phyloP scores from a whole-genome alignment of 1,284 basidiomycete species.

The Trametes pubescens region DNA sequence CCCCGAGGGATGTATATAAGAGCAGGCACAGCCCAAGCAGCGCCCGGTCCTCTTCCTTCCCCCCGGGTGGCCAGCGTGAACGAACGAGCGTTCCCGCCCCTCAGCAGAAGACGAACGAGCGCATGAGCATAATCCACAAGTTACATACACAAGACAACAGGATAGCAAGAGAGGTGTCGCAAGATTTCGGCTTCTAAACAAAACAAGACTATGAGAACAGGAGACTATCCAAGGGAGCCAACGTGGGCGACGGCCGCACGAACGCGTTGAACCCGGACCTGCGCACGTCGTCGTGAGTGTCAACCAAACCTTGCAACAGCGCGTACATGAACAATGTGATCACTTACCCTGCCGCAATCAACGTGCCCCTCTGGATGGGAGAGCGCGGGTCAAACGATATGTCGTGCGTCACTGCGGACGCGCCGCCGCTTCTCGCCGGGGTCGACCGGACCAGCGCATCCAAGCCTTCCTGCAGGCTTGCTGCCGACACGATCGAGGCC shows the following conservation, averaged over 20 bases:
- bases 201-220: conserved; percentile 18
- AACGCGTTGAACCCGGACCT: conserved; percentile 8
- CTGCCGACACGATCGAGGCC: background rate
- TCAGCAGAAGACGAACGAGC: background rate
- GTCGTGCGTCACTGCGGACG: conserved; percentile 24
- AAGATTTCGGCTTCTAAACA: background rate
- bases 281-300: conserved; percentile 1
- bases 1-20: conserved; percentile 3
- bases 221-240: conserved; percentile 22
- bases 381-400: conserved; percentile 41
- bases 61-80: background rate
- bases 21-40: background rate
- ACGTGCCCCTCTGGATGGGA: conserved; percentile 33
- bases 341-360: conserved; percentile 35
- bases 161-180: background rate
- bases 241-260: conserved; percentile 27
- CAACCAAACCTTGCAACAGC: background rate
- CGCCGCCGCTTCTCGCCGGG: background rate
- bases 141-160: conserved; percentile 1
- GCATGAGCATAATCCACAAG: background rate
- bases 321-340: background rate
- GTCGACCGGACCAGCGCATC: conserved; percentile 18
- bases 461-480: conserved; percentile 11
- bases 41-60: background rate
- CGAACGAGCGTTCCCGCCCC: too few species aligned